These are phyloP conservation scores for Cladorrhinum sp. DNA, from an alignment of 2,329 filamentous ascomycete species.

Conservation along the genomic window DNA sequence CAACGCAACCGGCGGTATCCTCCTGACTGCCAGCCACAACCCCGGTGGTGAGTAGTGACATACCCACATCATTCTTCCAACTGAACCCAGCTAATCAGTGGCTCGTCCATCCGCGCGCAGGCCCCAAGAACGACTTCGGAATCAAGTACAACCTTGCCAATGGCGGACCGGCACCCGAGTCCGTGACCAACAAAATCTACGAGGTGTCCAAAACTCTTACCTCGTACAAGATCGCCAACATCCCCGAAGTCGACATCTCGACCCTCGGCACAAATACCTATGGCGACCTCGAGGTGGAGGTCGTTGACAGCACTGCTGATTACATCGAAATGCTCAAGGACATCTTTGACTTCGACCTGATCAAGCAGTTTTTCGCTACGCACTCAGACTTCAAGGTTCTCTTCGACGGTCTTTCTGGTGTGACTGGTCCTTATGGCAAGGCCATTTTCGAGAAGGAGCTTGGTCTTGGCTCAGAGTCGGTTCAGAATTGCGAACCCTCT, in stretches of 20 bases:
- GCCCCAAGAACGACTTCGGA: slow-evolving; percentile 91
- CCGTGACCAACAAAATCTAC: slow-evolving; percentile 97
- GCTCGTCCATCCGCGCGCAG: slow-evolving; percentile 42
- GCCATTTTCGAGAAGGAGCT: slow-evolving; percentile 95
- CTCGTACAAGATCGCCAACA: slow-evolving; percentile 87
- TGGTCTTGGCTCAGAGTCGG: slow-evolving; percentile 67
- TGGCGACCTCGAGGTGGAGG: slow-evolving; percentile 85
- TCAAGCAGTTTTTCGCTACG: slow-evolving; percentile 85
- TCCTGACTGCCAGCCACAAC: slow-evolving; percentile 97
- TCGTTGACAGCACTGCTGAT: slow-evolving; percentile 89
- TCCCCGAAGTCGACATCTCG: slow-evolving; percentile 80
- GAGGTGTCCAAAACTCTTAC: slow-evolving; percentile 84
- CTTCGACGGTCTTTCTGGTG: slow-evolving; percentile 90
- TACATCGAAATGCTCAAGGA: slow-evolving; percentile 95
- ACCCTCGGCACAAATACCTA: slow-evolving; percentile 82
- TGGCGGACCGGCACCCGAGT: slow-evolving; percentile 91
- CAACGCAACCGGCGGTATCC: slow-evolving; percentile 92
- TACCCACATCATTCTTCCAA: background rate
- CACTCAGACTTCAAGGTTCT: slow-evolving; percentile 95
- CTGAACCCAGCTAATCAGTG: background rate
- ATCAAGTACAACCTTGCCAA: slow-evolving; percentile 99
- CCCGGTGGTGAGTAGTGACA: slow-evolving; percentile 69
- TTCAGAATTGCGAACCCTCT: slow-evolving; percentile 87
- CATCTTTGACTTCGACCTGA: slow-evolving; percentile 96
- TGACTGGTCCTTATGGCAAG: slow-evolving; percentile 91